Percentiles rank a stretch among this genome's conserved stretches.
Conservation (phyloP, 2,329 filamentous ascomycete genomes). For the Hymenoscyphus albidus region DNA sequence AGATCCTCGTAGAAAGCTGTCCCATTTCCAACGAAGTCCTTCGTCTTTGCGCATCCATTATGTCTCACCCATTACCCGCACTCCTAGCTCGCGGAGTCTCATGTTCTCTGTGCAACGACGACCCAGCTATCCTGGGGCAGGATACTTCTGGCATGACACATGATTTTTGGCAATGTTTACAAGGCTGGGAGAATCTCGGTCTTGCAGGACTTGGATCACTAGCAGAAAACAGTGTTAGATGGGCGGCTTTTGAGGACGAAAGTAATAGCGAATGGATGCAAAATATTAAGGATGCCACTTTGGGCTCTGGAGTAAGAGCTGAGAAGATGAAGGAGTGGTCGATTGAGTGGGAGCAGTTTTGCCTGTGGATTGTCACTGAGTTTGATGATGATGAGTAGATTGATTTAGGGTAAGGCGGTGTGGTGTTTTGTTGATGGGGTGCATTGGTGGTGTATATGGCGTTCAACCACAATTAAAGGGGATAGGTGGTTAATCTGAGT, state of each 20-base stretch:
- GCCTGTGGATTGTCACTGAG: conserved; percentile 81
- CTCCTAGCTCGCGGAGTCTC: conserved; percentile 80
- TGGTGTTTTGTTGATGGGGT: neutral
- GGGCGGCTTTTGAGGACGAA: conserved; percentile 85
- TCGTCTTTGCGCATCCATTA: conserved; percentile 70
- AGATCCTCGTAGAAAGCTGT: conserved; percentile 84
- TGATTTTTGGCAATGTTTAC: conserved; percentile 90
- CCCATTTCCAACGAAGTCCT: conserved; percentile 89
- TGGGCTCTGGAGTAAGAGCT: conserved; percentile 68
- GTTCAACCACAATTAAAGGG: conserved; percentile 14
- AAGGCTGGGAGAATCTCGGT: conserved; percentile 88
- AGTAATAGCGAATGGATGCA: conserved; percentile 64
- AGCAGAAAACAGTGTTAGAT: conserved; percentile 88
- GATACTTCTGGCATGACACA: conserved; percentile 79
- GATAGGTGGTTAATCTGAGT: neutral
- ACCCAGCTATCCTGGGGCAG: conserved; percentile 84
- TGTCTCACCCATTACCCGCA: conserved; percentile 76
- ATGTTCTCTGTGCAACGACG: conserved; percentile 84
- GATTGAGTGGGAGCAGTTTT: conserved; percentile 82
- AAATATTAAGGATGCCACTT: conserved; percentile 68
- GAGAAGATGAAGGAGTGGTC: conserved; percentile 73
- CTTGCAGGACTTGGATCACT: conserved; percentile 80
- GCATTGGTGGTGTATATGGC: conserved; percentile 7
- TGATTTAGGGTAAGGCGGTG: neutral
- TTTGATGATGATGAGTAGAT: conserved; percentile 47